Evolutionary conservation across 1,139 yeast species (phyloP), one percentile per base, ranked within the genome.

Genomic region (Blastobotrys elegans): DNA sequence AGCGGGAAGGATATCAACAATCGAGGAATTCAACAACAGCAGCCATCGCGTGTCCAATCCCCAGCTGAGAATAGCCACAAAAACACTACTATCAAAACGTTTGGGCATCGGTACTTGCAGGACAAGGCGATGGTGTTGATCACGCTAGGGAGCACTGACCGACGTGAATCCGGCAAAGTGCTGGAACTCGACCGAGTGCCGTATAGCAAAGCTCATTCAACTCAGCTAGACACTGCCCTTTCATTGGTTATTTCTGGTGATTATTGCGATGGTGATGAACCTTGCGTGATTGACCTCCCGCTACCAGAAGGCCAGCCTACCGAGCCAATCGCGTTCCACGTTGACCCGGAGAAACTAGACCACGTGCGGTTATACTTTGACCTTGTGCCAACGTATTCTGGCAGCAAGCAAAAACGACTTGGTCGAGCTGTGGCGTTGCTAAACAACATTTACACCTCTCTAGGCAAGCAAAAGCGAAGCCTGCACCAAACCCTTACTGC

Each of bases 401-500:
- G 76, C 27, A n/a, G n/a, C n/a, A 71, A 69, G 38, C 65, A 68
- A 45, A 69, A 72, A 27, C 76, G 76, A 55, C 73, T 83, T 11
- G 97, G 96, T 18, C 76, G 98, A 46, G 97, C 94, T 1, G 89
- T 88, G 34, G 95, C 95, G 0, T 62, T 85, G 46, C 69, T 89
- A 56, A 75, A 79, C 48, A 76, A 77, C 49, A 78, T 80, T 2
- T 79, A 79, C 56, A 80, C 92, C 0, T 71, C 76, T 24, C 87
- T 87, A 40, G 96, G 96, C 1, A 73, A 75, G 1, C 74, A 84
- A 53, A 77, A 82, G 61, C 55, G 89, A 33, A 80, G 94, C 0
- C 70, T 90, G 53, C 76, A 84, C 56, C 82, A 79, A 54, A 74
- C 77, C 2, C 73, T 84, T 37, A 81, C 88, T 0, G 65, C 84